A percentile compares a stretch with the other conserved stretches of the same genome.
phyloP scores from a whole-genome alignment of 192 early-diverging fungal genomes.

The Coemansia sp. region DNA sequence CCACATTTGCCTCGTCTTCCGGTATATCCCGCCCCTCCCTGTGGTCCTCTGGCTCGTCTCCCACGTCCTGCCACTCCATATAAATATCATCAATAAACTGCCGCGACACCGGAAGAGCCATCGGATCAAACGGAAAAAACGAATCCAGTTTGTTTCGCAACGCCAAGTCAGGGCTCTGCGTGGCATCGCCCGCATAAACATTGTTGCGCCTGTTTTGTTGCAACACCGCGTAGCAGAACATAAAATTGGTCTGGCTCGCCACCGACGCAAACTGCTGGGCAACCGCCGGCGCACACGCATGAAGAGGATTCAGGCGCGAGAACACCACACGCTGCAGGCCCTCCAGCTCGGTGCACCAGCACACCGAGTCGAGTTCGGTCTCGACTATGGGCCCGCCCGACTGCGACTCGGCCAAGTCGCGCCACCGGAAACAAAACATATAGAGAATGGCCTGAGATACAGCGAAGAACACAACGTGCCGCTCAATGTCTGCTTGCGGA shows the following conservation, averaged over 20 bases:
- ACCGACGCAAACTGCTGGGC: constrained; percentile 86
- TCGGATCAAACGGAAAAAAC: constrained; percentile 96
- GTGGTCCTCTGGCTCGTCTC: constrained; percentile 43
- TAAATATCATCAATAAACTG: constrained; percentile 71
- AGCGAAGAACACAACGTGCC: constrained; percentile 81
- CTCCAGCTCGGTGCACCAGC: constrained; percentile 65
- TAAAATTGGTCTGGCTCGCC: constrained; percentile 74
- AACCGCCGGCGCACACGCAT: constrained; percentile 72
- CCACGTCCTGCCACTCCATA: constrained; percentile 74
- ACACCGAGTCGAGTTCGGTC: constrained; percentile 33
- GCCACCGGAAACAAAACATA: constrained; percentile 94
- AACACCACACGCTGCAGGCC: constrained; percentile 73
- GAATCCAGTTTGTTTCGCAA: constrained; percentile 61
- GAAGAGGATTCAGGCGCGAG: constrained; percentile 76
- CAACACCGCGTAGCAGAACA: constrained; percentile 81
- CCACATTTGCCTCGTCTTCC: constrained; percentile 19
- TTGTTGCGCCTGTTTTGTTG: constrained; percentile 59
- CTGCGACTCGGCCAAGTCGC: constrained; percentile 62
- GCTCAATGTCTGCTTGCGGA: constrained; percentile 55
- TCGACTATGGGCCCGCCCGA: constrained; percentile 28
- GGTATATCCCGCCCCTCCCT: background rate
- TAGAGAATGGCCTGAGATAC: constrained; percentile 88
- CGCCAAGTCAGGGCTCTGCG: constrained; percentile 14
- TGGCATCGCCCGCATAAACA: constrained; percentile 2
- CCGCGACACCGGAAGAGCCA: constrained; percentile 70